Base-by-base conservation (phyloP, 192 early-diverging fungal species). In the Rhizoclosmatium globosum region DNA sequence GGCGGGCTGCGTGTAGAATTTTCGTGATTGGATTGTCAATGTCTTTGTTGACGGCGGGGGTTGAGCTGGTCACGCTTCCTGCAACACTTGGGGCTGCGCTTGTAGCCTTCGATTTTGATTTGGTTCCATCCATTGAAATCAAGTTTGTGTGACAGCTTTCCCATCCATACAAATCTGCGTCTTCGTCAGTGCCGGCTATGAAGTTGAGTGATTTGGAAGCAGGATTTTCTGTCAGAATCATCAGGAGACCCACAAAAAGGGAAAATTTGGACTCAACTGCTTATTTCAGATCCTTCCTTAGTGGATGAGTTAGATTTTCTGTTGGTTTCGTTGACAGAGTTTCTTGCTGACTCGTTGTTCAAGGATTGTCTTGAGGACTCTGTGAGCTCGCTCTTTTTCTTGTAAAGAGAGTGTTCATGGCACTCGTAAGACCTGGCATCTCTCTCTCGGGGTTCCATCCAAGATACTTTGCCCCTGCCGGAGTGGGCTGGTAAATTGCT, bases 401-500 rank as follows among this genome's bases (percentile, higher is more conserved):
- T 13, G n/a, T 13, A 50, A 67, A 56, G 64, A 82, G 66, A 45
- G 9, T 46, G 17, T 48, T 9, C n/a, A 71, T 48, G 61, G 64
- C 72, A 44, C 46, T 61, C 44, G 31, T 59, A 3, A 78, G 53
- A 6, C 48, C 59, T 3, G 82, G 77, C 44, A 38, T 50, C 6
- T 75, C 77, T 13, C 21, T n/a, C 43, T 80, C 82, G 17, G 73
- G 15, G 38, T 68, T 38, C 85, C 82, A 84, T 19, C 78, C 76
- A 17, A 76, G 71, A 4, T 79, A 44, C 68, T 53, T 56, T 1
- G 60, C 70, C 9, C 80, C 85, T 4, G 44, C 41, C 3, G 31
- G 23, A 2, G 82, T 86, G 9, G 83, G 59, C 56, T 84, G 80
- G 64, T 86, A 86, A 4, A 82, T 53, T 43, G 43, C 74, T 15